Evolutionary conservation across 2,329 filamentous ascomycete genomes (phyloP).

Genomic region (Ophiostoma ips): DNA sequence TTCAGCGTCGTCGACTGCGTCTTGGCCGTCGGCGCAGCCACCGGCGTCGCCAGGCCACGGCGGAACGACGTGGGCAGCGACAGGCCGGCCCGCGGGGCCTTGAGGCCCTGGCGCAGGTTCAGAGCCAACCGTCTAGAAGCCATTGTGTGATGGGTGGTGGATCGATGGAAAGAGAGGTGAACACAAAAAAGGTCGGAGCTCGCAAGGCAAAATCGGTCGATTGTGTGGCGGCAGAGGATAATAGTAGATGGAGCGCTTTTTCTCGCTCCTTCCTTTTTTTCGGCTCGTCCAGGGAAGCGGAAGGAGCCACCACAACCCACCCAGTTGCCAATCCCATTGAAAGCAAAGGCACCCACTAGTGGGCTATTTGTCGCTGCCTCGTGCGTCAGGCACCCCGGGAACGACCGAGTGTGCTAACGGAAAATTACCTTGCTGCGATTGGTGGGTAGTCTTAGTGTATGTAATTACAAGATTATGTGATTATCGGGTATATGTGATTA

Average conservation of each 20-base stretch:
- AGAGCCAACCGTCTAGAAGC: slow-evolving; percentile 94
- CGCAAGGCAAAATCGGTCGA: slow-evolving; percentile 7
- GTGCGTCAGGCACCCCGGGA: slow-evolving; percentile 11
- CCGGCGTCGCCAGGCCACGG: slow-evolving; percentile 82
- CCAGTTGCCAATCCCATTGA: not conserved
- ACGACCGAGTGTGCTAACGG: slow-evolving; percentile 9
- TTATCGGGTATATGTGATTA: no score
- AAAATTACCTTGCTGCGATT: slow-evolving; percentile 9
- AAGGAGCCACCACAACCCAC: slow-evolving; percentile 3
- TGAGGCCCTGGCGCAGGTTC: slow-evolving; percentile 85
- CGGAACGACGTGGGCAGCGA: slow-evolving; percentile 63
- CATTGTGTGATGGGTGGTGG: slow-evolving; percentile 30
- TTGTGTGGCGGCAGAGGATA: not conserved
- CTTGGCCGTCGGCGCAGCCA: slow-evolving; percentile 48
- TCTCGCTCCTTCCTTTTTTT: slow-evolving; percentile 8
- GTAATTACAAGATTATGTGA: no score
- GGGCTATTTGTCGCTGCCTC: slow-evolving; percentile 10
- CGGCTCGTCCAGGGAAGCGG: slow-evolving; percentile 9
- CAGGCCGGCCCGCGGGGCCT: slow-evolving; percentile 63
- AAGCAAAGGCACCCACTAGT: not conserved
- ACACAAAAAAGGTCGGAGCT: not conserved
- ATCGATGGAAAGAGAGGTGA: not conserved
- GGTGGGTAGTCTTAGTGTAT: not conserved
- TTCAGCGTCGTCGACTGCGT: slow-evolving; percentile 92
- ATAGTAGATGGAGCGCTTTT: slow-evolving; percentile 5